Conservation (phyloP, 192 early-diverging fungal species). For the Coemansia sp. region DNA sequence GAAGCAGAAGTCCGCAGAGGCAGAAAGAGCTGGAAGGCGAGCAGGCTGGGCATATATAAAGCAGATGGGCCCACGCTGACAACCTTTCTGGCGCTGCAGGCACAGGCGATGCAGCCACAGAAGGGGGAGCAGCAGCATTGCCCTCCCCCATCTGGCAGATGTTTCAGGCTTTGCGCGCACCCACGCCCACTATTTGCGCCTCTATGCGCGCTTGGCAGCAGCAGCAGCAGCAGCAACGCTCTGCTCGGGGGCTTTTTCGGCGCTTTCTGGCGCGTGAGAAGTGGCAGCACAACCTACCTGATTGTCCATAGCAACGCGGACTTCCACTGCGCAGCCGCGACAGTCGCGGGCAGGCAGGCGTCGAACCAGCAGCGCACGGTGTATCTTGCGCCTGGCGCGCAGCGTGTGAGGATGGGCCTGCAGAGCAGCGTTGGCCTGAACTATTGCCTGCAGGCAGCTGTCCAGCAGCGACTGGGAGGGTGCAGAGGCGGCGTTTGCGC, state of each 20-base stretch:
- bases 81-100: too few relatives aligned
- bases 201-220: constrained; percentile 1
- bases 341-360: not conserved
- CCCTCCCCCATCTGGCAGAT: not conserved
- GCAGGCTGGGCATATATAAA: not conserved
- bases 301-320: constrained; percentile 3
- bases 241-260: constrained; percentile 4
- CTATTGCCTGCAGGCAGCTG: constrained; percentile 7
- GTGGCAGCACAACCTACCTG: not conserved
- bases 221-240: not conserved
- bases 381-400: constrained; percentile 1
- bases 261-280: constrained; percentile 4
- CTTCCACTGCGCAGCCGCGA: constrained; percentile 1
- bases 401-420: not conserved
- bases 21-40: not conserved
- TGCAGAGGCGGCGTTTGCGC: not conserved
- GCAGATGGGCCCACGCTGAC: too few relatives aligned
- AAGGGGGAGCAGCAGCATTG: too few relatives aligned
- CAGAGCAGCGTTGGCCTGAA: not conserved
- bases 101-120: too few relatives aligned
- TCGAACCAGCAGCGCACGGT: constrained; percentile 3
- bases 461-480: not conserved
- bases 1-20: constrained; percentile 2
- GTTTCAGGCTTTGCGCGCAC: constrained; percentile 1
- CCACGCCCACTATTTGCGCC: constrained; percentile 6